Conservation (phyloP, 169 alveolate species). For the Cryptosporidium parvum region DNA sequence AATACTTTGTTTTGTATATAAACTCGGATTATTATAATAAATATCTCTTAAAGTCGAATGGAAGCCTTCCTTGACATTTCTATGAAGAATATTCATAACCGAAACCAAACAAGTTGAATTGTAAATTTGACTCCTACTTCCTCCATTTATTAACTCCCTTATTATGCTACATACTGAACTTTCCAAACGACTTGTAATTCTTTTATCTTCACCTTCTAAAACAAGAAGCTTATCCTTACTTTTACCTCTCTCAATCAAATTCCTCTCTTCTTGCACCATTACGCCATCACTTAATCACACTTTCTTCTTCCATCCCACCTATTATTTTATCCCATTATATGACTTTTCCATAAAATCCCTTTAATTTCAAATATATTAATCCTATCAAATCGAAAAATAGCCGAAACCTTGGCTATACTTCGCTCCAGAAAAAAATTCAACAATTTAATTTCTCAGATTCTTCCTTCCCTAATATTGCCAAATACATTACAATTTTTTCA, state of each 20-base stretch:
- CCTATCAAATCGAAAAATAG: neutral
- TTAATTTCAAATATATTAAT: neutral
- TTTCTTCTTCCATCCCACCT: neutral
- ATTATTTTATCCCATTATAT: neutral
- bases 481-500: neutral
- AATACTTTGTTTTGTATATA: slow-evolving; percentile 41
- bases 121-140: neutral
- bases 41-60: slow-evolving; percentile 68
- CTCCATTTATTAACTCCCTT: neutral
- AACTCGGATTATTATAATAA: slow-evolving; percentile 44
- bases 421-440: neutral
- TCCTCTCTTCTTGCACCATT: neutral
- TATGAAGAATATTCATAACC: slow-evolving; percentile 52
- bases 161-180: neutral
- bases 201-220: neutral
- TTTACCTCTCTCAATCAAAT: neutral
- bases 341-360: neutral
- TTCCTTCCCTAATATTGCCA: neutral
- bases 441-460: neutral
- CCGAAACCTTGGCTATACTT: neutral
- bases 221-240: neutral
- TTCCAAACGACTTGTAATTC: slow-evolving; percentile 12
- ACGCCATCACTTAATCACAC: neutral
- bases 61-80: slow-evolving; percentile 48
- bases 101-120: slow-evolving; percentile 26